Conservation (phyloP, 1,284 basidiomycete genomes). For the Pholiota adiposa region DNA sequence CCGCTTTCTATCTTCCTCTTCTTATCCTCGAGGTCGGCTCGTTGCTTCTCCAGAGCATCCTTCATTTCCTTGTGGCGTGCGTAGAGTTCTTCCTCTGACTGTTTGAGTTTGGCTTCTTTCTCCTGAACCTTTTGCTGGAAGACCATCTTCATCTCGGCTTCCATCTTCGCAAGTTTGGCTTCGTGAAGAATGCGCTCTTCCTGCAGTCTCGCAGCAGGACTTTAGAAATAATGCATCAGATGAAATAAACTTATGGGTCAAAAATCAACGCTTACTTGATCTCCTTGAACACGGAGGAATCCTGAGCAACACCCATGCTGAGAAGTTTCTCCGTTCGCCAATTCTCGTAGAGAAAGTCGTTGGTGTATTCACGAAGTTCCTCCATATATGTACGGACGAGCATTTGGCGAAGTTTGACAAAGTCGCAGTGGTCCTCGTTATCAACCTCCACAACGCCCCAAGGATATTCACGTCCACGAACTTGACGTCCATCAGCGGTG, state of each 20-base stretch:
- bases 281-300: conserved; percentile 97
- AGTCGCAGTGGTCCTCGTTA: conserved; percentile 98
- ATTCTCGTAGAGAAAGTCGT: conserved; percentile 92
- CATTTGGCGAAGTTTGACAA: conserved; percentile 98
- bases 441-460: conserved; percentile 99
- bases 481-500: conserved; percentile 85
- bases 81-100: conserved; percentile 97
- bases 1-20: conserved; percentile 96
- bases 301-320: conserved; percentile 95
- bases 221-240: conserved; percentile 36
- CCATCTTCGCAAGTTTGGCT: conserved; percentile 98
- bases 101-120: conserved; percentile 97
- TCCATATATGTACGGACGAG: conserved; percentile 98
- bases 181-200: conserved; percentile 94
- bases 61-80: conserved; percentile 99
- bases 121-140: conserved; percentile 99
- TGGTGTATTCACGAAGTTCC: conserved; percentile 94
- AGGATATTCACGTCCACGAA: conserved; percentile 92
- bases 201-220: conserved; percentile 92
- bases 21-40: conserved; percentile 95
- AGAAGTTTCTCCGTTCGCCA: conserved; percentile 94
- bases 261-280: conserved; percentile 80
- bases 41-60: conserved; percentile 97
- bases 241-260: neutral
- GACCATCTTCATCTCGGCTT: conserved; percentile 99